Evolutionary conservation across 306 rosid genomes (phyloP), one percentile per base, ranked within the genome.

Genomic region (Lotus japonicus): DNA sequence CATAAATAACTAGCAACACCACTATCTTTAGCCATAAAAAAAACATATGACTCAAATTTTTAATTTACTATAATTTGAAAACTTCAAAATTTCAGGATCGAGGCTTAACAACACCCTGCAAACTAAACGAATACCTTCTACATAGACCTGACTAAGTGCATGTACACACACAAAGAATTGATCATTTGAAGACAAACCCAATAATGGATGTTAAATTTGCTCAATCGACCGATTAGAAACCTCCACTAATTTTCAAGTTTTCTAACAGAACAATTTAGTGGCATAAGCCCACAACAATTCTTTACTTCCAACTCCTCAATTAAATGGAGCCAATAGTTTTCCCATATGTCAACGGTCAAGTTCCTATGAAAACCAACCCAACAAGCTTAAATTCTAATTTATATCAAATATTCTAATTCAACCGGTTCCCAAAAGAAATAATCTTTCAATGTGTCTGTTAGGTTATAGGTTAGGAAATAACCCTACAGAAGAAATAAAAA

Each of bases 271-370:
- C 46, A 35, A 21, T 66, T 12, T 15, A 5, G 21, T 51, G 42
- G 14, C 13, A 2, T 43, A 69, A 21, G 45, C 65, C 65, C 11
- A 6, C 42, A 4, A 67, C 43, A 41, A 50, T 4, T 35, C 51
- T 35, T 36, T 64, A 31, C 12, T 55, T 57, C 18, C 36, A 26
- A 64, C 58, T 23, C 70, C 41, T 60, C 49, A 35, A 8, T 49
- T 61, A 38, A 36, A 56, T 16, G 58, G 15, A 58, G 26, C 63
- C 63, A 72, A 58, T 49, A 21, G 55, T 66, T 60, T 66, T 18
- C 38, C 23, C 36, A 31, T 28, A 35, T 36, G 48, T 58, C 12
- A 66, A 55, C 7, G 42, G 46, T 41, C 57, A 50, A 49, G 58
- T 11, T 38, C 48, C 42, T 17, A 43, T 43, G 26, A 39, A 64